Percentiles rank a stretch among this genome's conserved stretches.
Conservation (phyloP, 2,329 filamentous ascomycete genomes). For the Verticillium nubilum region DNA sequence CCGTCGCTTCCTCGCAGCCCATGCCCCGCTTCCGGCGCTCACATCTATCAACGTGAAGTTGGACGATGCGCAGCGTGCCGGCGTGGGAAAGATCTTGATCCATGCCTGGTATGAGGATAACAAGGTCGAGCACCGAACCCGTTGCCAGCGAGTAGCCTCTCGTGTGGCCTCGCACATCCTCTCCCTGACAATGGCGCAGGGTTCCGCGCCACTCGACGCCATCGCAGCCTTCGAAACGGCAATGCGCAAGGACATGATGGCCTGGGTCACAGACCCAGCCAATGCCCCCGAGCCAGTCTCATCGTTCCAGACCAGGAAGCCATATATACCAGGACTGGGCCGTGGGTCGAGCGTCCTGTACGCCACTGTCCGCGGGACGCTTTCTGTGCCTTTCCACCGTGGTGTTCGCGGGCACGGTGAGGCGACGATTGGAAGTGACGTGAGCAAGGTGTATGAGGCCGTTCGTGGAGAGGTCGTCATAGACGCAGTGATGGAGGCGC, state of each 20-base stretch:
- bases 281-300: slow-evolving; percentile 10
- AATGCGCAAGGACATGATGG: slow-evolving; percentile 4
- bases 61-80: slow-evolving; percentile 13
- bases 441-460: slow-evolving; percentile 23
- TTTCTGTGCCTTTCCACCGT: slow-evolving; percentile 21
- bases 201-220: background rate
- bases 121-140: slow-evolving; percentile 2
- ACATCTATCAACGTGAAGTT: background rate
- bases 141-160: slow-evolving; percentile 5
- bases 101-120: slow-evolving; percentile 17
- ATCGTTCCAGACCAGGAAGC: slow-evolving; percentile 15
- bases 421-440: slow-evolving; percentile 26
- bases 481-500: slow-evolving; percentile 2
- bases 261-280: slow-evolving; percentile 2
- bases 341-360: slow-evolving; percentile 23
- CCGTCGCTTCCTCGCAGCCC: slow-evolving; percentile 18
- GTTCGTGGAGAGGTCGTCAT: slow-evolving; percentile 5
- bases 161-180: slow-evolving; percentile 3
- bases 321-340: slow-evolving; percentile 17
- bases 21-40: background rate
- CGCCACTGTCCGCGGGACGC: slow-evolving; percentile 19
- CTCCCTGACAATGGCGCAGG: background rate
- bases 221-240: background rate
- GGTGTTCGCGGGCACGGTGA: slow-evolving; percentile 23
- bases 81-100: slow-evolving; percentile 7